Evolutionary conservation across 371 early-diverging fungal species (phyloP), one percentile per base, ranked within the genome.

Genomic region (Nematocida sp.): DNA sequence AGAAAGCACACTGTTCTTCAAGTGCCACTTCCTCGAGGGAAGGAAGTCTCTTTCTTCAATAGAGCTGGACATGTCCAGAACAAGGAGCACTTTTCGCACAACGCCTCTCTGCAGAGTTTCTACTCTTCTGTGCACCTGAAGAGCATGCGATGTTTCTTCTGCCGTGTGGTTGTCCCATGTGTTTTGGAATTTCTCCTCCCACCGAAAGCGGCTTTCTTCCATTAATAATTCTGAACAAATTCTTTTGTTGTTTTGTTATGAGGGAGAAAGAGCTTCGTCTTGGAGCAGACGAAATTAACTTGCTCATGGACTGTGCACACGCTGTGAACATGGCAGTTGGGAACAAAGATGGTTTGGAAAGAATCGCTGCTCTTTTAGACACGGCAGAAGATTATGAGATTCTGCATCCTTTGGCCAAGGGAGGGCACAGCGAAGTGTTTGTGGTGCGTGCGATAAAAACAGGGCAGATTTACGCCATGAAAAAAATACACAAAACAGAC

Each of bases 381-480:
- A 45, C n/a, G 13, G 11, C 41, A 29, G 63, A 76, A 2, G 91
- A 92, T 81, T 95, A 90, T 86, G 90, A 91, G 79, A 84, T 89
- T 25, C 81, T 93, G 21, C 87, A 90, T 77, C 88, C 87, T 8
- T 84, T 95, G 27, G 92, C 91, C 2, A 88, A 89, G 50, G 95
- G 95, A 1, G 91, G 90, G 46, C 91, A 91, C 79, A 93, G 92
- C 41, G 89, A 87, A 81, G 94, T 89, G 77, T 78, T 76, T 55
- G 27, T 76, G 4, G 80, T 63, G 29, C 87, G 87, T 50, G 84
- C 90, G 36, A 89, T 87, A 55, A 76, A 81, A 27, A 87, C 88
- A 67, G 82, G 85, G 23, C 84, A 86, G 41, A 86, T 91, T n/a
- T 96, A 92, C 82, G 95, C 95, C 2, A 89, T 96, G 91, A 96